These are phyloP conservation scores for Sphagnum fallax DNA, from an alignment of 228 moss, liverwort and hornwort genomes.

Conservation along the genomic window DNA sequence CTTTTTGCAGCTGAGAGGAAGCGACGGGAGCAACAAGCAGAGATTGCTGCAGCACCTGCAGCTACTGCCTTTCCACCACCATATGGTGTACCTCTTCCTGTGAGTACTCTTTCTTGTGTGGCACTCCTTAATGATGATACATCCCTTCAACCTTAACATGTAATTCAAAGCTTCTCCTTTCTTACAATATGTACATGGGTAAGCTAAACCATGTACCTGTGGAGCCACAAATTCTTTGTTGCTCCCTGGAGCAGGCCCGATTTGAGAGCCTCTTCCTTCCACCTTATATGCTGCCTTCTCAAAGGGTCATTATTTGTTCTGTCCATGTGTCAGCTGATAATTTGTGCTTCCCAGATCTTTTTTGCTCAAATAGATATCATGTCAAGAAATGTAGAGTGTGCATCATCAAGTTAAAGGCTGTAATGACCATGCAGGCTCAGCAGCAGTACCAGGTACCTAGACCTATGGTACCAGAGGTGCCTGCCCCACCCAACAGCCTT, in stretches of 20 bases:
- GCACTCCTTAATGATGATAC: too few species aligned
- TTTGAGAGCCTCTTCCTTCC: neutral
- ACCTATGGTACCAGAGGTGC: constrained; percentile 80
- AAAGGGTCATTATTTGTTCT: neutral
- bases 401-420: too few species aligned
- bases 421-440: constrained; percentile 30
- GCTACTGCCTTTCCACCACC: constrained; percentile 63
- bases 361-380: too few species aligned
- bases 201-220: too few species aligned
- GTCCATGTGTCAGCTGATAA: neutral
- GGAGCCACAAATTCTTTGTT: too few species aligned
- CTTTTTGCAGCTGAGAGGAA: constrained; percentile 78
- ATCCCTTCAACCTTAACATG: too few species aligned
- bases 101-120: constrained; percentile 17
- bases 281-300: neutral
- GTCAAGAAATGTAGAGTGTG: too few species aligned
- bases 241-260: neutral
- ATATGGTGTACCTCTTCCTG: constrained; percentile 75
- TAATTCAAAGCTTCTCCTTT: too few species aligned
- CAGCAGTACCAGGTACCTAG: constrained; percentile 82
- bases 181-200: too few species aligned
- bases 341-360: too few species aligned
- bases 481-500: constrained; percentile 93
- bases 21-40: constrained; percentile 83
- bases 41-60: constrained; percentile 46